Base-by-base conservation (phyloP, 805 yeast species). In the Myxozyma monticola region DNA sequence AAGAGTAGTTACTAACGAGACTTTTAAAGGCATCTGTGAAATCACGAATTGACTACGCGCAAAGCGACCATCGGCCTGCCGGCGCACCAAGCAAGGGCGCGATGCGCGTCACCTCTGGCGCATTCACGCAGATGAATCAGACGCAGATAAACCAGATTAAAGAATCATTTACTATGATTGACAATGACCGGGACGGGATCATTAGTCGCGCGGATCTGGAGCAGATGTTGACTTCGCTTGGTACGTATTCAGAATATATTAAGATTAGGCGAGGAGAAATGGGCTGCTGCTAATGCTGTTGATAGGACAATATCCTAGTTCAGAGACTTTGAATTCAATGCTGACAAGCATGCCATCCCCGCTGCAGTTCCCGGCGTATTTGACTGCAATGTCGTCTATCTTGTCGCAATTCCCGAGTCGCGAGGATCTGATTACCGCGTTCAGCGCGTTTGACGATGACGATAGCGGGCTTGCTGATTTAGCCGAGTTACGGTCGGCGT, bases 161-260 rank as follows among this genome's bases (percentile, higher is more conserved):
- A 49, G 85, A 86, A 58, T 81, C 93, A 1, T 90, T 89, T 66
- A 80, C 86, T 25, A 66, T 87, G 59, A 79, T 90, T 6, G 96
- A 90, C 63, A 84, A 84, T 31, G 91, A 90, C 54, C 81, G 84
- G 22, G 95, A 89, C 61, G 88, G 88, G 1, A 63, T 67, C 3
- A 54, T 67, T 9, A 49, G 56, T 12, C 40, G 45, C 2, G 60
- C 22, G 1, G 71, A 67, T 48, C 45, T 90, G 46, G 71, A 68
- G 33, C 72, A 76, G 20, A 72, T 83, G 15, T 75, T 80, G 54
- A 70, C 75, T 35, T 76, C 78, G 9, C 57, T 84, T 14, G 85
- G 83, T 51, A 29, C 12, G 48, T 21, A 4, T 29, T 15, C 17
- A 14, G n/a, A n/a, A n/a, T n/a, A n/a, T n/a, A n/a, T n/a, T n/a